Evolutionary conservation across 257 asterid species (phyloP).

Genomic region (Plantago ovata): DNA sequence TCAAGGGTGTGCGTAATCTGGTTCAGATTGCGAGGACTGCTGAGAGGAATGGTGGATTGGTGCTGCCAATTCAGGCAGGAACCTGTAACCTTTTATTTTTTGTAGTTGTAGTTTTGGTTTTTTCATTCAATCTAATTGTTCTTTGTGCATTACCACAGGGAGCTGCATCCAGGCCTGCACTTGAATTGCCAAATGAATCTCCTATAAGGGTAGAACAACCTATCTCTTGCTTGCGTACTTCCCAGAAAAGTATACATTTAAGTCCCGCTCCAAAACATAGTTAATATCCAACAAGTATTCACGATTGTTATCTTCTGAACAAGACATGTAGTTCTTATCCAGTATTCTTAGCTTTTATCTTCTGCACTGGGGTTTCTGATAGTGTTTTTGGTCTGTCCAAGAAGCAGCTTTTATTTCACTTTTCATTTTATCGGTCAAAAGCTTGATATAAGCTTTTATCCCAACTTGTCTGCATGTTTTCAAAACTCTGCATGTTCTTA

Average conservation of each 20-base stretch:
- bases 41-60: constrained; percentile 34
- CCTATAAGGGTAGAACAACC: constrained; percentile 68
- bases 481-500: too few species aligned
- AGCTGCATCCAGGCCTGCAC: constrained; percentile 45
- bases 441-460: too few species aligned
- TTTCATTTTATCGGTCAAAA: too few species aligned
- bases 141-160: constrained; percentile 38
- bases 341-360: too few species aligned
- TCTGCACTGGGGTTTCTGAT: background rate
- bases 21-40: constrained; percentile 42
- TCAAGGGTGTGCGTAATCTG: constrained; percentile 55
- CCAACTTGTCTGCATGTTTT: too few species aligned
- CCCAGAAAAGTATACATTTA: constrained; percentile 1
- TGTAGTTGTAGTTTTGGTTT: constrained; percentile 1
- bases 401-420: too few species aligned
- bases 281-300: too few species aligned
- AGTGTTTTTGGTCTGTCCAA: background rate
- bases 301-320: too few species aligned
- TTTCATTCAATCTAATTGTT: constrained; percentile 10
- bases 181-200: constrained; percentile 50
- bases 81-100: constrained; percentile 11
- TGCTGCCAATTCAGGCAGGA: constrained; percentile 68
- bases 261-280: too few species aligned
- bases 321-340: background rate
- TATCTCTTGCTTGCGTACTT: constrained; percentile 13